Evolutionary conservation across 75 land plant genomes (phyloP).

Genomic region (Pinus tabuliformis): DNA sequence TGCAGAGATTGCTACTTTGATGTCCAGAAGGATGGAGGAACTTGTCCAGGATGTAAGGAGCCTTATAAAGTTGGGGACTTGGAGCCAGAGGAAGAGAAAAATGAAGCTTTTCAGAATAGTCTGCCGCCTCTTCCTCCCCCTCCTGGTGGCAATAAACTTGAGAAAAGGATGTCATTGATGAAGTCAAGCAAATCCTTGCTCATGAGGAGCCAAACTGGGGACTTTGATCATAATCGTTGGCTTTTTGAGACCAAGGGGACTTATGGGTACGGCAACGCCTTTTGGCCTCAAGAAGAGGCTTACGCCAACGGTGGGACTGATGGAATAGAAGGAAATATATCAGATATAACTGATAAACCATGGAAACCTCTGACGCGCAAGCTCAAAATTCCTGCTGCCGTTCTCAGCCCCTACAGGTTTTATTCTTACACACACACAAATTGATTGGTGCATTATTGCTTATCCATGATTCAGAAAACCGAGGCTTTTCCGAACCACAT

Average conservation of each 20-base stretch:
- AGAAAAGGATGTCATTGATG: slow-evolving; percentile 72
- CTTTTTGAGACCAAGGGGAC: slow-evolving; percentile 83
- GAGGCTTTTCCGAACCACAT: neutral
- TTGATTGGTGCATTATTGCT: neutral
- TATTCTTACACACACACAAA: neutral
- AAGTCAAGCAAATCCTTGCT: slow-evolving; percentile 50
- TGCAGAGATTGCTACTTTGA: slow-evolving; percentile 80
- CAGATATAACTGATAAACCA: slow-evolving; percentile 46
- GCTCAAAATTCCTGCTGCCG: slow-evolving; percentile 44
- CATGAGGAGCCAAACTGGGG: slow-evolving; percentile 50
- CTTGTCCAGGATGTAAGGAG: slow-evolving; percentile 85
- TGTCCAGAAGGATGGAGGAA: slow-evolving; percentile 50
- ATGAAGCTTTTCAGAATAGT: slow-evolving; percentile 14
- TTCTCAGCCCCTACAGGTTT: slow-evolving; percentile 88
- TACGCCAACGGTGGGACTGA: slow-evolving; percentile 13
- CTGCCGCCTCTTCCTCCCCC: slow-evolving; percentile 34
- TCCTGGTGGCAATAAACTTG: slow-evolving; percentile 32
- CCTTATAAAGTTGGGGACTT: slow-evolving; percentile 44
- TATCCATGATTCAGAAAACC: neutral
- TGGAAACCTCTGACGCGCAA: slow-evolving; percentile 76
- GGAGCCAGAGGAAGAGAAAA: slow-evolving; percentile 41
- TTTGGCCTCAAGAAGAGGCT: slow-evolving; percentile 50
- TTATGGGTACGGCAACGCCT: slow-evolving; percentile 82
- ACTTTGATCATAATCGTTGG: slow-evolving; percentile 81
- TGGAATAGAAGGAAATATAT: slow-evolving; percentile 20